Percentiles rank a stretch among this genome's conserved stretches.
These are phyloP conservation scores for Chenopodium quinoa DNA, from an alignment of 148 eudicot genomes.

Conservation along the genomic window DNA sequence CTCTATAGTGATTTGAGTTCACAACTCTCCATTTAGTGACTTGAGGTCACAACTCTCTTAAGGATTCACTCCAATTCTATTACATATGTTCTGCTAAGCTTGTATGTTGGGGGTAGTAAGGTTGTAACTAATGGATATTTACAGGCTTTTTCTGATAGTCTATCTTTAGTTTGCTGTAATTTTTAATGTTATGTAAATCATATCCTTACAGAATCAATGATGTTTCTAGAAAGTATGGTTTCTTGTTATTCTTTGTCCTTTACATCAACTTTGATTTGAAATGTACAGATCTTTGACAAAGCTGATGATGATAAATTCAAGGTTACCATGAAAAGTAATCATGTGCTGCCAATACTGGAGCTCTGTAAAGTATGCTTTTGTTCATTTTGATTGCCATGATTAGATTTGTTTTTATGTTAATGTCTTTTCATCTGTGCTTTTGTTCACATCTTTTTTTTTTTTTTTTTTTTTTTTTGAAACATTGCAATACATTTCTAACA, in stretches of 20 bases:
- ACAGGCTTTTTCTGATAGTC: background rate
- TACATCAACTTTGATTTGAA: background rate
- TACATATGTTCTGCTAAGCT: background rate
- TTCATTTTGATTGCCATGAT: background rate
- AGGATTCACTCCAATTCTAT: too few relatives aligned
- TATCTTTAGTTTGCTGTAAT: background rate
- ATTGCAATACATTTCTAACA: too few relatives aligned
- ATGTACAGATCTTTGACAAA: constrained; percentile 66
- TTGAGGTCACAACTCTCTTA: too few relatives aligned
- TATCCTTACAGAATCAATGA: background rate
- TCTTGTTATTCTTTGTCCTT: constrained; percentile 8
- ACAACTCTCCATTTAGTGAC: too few relatives aligned
- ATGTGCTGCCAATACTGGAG: constrained; percentile 74
- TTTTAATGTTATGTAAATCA: background rate
- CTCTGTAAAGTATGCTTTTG: constrained; percentile 64
- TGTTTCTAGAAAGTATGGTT: background rate
- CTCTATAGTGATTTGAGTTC: too few relatives aligned
- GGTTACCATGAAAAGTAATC: constrained; percentile 71
- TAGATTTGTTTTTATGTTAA: background rate
- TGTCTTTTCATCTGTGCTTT: background rate
- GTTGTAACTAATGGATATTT: background rate
- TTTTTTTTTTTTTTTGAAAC: too few relatives aligned
- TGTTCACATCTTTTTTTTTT: too few relatives aligned
- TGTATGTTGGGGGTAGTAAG: background rate
- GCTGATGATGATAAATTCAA: constrained; percentile 58